These are phyloP conservation scores for Fomitopsis pulvina DNA, from an alignment of 768 basidiomycete species.

Conservation along the genomic window DNA sequence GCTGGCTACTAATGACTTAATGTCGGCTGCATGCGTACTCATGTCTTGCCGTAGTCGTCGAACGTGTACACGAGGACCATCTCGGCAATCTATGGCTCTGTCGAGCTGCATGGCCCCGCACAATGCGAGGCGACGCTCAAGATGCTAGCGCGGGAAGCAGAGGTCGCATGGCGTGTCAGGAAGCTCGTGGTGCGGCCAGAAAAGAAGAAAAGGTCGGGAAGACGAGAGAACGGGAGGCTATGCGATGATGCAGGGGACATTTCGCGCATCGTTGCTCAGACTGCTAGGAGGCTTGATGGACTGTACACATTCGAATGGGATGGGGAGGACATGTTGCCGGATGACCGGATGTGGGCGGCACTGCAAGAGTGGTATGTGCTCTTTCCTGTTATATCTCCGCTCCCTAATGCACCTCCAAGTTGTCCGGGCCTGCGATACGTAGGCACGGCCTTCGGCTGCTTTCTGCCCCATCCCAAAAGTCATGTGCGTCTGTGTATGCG, in stretches of 20 bases:
- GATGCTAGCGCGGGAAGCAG: slow-evolving; percentile 51
- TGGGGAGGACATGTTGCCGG: slow-evolving; percentile 50
- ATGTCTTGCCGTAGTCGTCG: slow-evolving; percentile 37
- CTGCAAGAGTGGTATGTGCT: slow-evolving; percentile 54
- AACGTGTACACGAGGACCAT: slow-evolving; percentile 45
- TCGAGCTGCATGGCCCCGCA: slow-evolving; percentile 44
- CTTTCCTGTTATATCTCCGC: no score
- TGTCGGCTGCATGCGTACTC: not conserved
- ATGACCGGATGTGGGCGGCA: slow-evolving; percentile 77
- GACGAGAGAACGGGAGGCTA: slow-evolving; percentile 11
- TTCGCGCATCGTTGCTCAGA: slow-evolving; percentile 44
- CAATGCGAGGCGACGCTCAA: slow-evolving; percentile 60
- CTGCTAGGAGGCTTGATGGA: slow-evolving; percentile 52
- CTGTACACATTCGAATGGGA: slow-evolving; percentile 67
- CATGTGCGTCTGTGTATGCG: slow-evolving; percentile 39
- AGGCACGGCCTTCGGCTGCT: slow-evolving; percentile 54
- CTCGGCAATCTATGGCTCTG: slow-evolving; percentile 52
- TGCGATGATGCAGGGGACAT: slow-evolving; percentile 29
- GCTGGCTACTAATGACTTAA: no score
- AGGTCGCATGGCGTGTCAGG: slow-evolving; percentile 63
- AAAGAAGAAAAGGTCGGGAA: slow-evolving; percentile 1
- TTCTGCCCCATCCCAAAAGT: slow-evolving; percentile 51
- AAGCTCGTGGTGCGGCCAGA: slow-evolving; percentile 46
- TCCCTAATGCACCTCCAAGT: slow-evolving; percentile 36
- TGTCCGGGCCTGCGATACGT: slow-evolving; percentile 62